These are phyloP conservation scores for Desmodesmus armatus DNA, from an alignment of 139 green algal genomes.

Conservation along the genomic window DNA sequence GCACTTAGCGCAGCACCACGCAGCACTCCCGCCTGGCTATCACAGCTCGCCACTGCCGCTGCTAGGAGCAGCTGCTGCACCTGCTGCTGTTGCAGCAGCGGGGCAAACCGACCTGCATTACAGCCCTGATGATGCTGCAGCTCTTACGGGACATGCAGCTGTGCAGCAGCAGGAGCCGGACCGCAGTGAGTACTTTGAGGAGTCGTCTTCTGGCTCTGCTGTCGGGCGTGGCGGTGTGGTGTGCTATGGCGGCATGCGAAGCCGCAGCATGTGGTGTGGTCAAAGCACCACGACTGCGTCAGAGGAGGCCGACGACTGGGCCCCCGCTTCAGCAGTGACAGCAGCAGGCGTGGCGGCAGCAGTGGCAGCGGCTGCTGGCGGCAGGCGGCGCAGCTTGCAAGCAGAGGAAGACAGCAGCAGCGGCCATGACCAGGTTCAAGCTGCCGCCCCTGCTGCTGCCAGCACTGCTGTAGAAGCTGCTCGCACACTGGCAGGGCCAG, in stretches of 20 bases:
- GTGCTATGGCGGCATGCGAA: no score
- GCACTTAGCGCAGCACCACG: no score
- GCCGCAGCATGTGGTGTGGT: no score
- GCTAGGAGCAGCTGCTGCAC: background rate
- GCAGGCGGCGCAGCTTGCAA: background rate
- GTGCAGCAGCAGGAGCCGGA: background rate
- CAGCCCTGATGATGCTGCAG: background rate
- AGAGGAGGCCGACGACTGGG: no score
- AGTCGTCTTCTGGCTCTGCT: background rate
- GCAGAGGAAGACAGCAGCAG: background rate
- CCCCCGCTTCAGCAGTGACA: background rate
- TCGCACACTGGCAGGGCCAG: no score
- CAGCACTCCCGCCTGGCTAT: no score
- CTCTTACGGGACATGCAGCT: no score
- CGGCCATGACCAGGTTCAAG: no score
- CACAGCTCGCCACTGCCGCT: no score
- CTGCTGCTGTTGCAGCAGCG: background rate
- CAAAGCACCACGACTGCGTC: no score
- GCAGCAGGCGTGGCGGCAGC: background rate
- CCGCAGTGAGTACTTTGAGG: background rate
- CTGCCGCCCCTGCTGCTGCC: background rate
- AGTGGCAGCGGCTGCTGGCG: background rate
- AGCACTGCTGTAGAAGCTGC: background rate
- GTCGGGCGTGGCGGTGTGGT: no score
- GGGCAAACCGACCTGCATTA: background rate